Conservation (phyloP, 805 yeast genomes). For the Candida dendrica region DNA sequence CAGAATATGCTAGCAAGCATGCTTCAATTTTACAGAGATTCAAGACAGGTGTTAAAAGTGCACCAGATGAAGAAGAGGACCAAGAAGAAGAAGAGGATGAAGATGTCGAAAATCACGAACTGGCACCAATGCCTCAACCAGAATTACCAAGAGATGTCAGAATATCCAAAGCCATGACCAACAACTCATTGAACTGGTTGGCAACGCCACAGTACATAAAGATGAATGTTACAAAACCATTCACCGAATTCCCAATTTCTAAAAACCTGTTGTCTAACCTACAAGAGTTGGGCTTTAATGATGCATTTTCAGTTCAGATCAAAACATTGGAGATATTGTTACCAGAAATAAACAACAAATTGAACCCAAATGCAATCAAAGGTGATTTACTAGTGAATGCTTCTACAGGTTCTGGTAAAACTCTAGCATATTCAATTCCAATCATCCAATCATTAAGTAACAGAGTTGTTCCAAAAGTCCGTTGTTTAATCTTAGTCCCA, state of each 20-base stretch:
- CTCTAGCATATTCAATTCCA: slow-evolving; percentile 83
- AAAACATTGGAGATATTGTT: slow-evolving; percentile 52
- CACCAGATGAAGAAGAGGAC: slow-evolving; percentile 6
- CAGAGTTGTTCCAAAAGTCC: slow-evolving; percentile 61
- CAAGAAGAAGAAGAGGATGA: slow-evolving; percentile 20
- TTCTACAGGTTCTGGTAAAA: slow-evolving; percentile 93
- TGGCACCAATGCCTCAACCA: slow-evolving; percentile 86
- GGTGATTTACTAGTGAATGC: slow-evolving; percentile 89
- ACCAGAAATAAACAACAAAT: slow-evolving; percentile 29
- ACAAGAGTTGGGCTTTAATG: slow-evolving; percentile 32
- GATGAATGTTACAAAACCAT: slow-evolving; percentile 39
- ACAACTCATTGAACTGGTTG: slow-evolving; percentile 54
- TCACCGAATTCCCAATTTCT: slow-evolving; percentile 40
- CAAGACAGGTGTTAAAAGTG: neutral
- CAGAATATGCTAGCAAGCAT: neutral
- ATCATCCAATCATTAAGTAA: slow-evolving; percentile 58
- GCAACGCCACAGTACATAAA: slow-evolving; percentile 53
- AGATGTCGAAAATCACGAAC: slow-evolving; percentile 27
- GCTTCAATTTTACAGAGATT: neutral
- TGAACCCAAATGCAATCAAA: slow-evolving; percentile 21
- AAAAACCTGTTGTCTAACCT: slow-evolving; percentile 40
- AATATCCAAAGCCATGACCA: slow-evolving; percentile 26
- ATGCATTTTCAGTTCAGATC: slow-evolving; percentile 75
- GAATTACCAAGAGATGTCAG: slow-evolving; percentile 47
- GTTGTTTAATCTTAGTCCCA: slow-evolving; percentile 82